Percentiles rank a stretch among this genome's conserved stretches.
These are phyloP conservation scores for Cinnamomum chago DNA, from an alignment of 164 flowering plant species.

Conservation along the genomic window DNA sequence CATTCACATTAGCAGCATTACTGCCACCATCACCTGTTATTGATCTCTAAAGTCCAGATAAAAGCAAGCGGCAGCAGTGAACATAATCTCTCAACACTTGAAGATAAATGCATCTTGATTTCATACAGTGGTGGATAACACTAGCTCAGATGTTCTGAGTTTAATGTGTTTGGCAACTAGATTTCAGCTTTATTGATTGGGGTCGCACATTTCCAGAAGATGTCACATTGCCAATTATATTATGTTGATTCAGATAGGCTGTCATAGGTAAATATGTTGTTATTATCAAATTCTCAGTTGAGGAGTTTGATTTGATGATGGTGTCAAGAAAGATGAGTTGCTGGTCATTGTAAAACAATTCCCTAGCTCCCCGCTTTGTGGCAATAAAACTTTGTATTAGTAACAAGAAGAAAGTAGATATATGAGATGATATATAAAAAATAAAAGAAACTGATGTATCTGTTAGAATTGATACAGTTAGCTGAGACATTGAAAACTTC, in stretches of 20 bases:
- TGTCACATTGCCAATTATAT: too few relatives aligned
- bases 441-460: too few relatives aligned
- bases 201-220: too few relatives aligned
- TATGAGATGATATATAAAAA: too few relatives aligned
- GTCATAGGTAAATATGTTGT: not conserved
- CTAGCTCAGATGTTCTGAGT: not conserved
- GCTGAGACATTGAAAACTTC: too few relatives aligned
- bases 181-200: too few relatives aligned
- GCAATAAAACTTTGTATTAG: not conserved
- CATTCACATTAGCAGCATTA: not conserved
- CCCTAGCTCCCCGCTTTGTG: not conserved
- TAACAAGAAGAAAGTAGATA: not conserved
- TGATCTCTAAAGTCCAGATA: not conserved
- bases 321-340: not conserved
- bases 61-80: too few relatives aligned
- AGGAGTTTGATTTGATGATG: not conserved
- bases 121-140: not conserved
- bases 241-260: not conserved
- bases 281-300: not conserved
- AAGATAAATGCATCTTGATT: too few relatives aligned
- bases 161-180: too few relatives aligned
- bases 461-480: too few relatives aligned
- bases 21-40: not conserved
- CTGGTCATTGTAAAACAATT: not conserved
- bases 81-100: too few relatives aligned